Evolutionary conservation across 352 stramenopile species (phyloP), one percentile per base, ranked within the genome.

Genomic region (Plasmopara halstedii): DNA sequence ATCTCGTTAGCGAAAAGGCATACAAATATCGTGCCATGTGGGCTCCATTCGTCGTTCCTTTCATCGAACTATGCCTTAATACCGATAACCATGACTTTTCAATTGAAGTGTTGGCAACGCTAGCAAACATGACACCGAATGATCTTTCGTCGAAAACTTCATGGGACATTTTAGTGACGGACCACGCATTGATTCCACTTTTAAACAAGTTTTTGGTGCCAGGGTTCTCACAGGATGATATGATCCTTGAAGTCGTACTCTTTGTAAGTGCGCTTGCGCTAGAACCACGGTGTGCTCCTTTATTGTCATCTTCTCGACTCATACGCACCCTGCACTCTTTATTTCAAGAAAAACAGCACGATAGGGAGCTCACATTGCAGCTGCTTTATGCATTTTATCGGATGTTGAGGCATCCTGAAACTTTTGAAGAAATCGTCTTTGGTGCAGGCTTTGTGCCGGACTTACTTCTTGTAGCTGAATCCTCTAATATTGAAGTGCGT

Each of bases 21-120:
- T 97, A 92, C 85, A 94, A 92, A 53, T 87, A 97, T 50, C 72
- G 83, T 15, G 81, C 86, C 37, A 85, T 98, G 67, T 98, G 94
- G 94, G 83, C 80, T 7, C 75, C 83, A 18, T 88, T 96, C 36
- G 56, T 98, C 9, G 70, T 86, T 13, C 76, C 83, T 9, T 71
- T 98, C 27, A 64, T 97, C 9, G 70, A 95, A 45, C 58, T 96
- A n/a, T 81, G 73, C 7, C 40, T 90, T 20, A 73, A 67, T 32
- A 85, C 71, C 1, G 85, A 98, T 47, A 96, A 89, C 48, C 85
- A 97, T 55, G 93, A 97, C 50, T 81, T 97, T 13, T 71, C 95
- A 3, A 81, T 98, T 15, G 95, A 98, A 62, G 83, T 94, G 6
- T 35, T 98, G 5, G 93, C 91, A 17, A 97, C 84, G 8, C 58